Percentiles rank a stretch among this genome's conserved stretches.
Evolutionary conservation across 495 filamentous ascomycete species (phyloP).

Genomic region (Usnea hakonensis): DNA sequence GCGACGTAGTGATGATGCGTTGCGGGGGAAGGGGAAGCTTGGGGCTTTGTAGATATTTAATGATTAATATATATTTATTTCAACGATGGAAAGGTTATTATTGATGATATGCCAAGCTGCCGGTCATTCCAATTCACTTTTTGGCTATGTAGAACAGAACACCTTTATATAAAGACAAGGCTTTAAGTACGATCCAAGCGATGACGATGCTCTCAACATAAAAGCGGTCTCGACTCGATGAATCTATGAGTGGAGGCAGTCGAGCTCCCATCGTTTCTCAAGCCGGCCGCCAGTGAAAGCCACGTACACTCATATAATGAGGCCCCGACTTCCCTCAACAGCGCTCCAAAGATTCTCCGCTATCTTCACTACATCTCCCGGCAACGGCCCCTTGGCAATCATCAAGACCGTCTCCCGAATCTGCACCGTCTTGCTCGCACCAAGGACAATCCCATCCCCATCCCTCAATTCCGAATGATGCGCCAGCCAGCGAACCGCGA

Average conservation of each 20-base stretch:
- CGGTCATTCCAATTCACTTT: no score
- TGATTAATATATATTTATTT: neutral
- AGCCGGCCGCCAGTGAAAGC: no score
- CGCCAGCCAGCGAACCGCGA: constrained; percentile 32
- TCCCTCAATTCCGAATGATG: constrained; percentile 29
- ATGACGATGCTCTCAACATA: no score
- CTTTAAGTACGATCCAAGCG: no score
- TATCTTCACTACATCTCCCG: constrained; percentile 18
- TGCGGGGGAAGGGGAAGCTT: neutral
- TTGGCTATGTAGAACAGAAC: no score
- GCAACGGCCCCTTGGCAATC: constrained; percentile 30
- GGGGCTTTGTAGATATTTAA: neutral
- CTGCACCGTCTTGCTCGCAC: constrained; percentile 30
- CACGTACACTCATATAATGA: constrained; percentile 27
- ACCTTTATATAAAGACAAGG: no score
- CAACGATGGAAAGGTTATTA: neutral
- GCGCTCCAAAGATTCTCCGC: neutral
- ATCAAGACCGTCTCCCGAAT: constrained; percentile 28
- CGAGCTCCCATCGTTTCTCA: no score
- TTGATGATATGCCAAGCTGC: no score
- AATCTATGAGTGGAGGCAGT: no score
- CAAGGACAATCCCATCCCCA: constrained; percentile 33
- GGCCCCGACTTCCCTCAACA: neutral
- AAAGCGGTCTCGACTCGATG: no score
- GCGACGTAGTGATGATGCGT: constrained; percentile 1